Percentiles rank a stretch among this genome's conserved stretches.
These are phyloP conservation scores for Boeremia lycopersici DNA, from an alignment of 2,329 filamentous ascomycete genomes.

Conservation along the genomic window DNA sequence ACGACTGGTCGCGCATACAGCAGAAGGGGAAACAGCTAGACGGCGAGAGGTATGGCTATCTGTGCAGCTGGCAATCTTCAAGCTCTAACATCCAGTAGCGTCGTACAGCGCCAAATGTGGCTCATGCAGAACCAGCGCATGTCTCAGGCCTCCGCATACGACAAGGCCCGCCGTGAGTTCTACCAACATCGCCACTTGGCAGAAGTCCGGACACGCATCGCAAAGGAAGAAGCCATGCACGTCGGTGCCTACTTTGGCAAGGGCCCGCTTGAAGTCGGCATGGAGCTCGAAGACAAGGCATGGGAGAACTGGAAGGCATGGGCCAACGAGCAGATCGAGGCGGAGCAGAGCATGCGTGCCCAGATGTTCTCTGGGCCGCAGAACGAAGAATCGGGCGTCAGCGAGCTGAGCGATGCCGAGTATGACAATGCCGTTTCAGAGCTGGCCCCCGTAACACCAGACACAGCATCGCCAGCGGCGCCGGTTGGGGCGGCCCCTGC, in stretches of 20 bases:
- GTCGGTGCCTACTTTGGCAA: conserved; percentile 90
- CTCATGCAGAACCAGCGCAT: conserved; percentile 67
- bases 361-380: conserved; percentile 46
- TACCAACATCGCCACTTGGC: conserved; percentile 82
- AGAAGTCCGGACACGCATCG: conserved; percentile 81
- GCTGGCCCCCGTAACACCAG: conserved; percentile 25
- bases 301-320: conserved; percentile 87
- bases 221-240: conserved; percentile 83
- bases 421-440: conserved; percentile 45
- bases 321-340: conserved; percentile 64
- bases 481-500: conserved; percentile 47
- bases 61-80: too few species aligned
- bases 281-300: conserved; percentile 78
- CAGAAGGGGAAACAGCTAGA: conserved; percentile 79
- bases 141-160: conserved; percentile 75
- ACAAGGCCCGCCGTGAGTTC: conserved; percentile 85
- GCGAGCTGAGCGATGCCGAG: conserved; percentile 29
- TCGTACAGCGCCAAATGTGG: conserved; percentile 89
- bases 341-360: conserved; percentile 55
- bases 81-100: conserved; percentile 59
- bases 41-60: conserved; percentile 73
- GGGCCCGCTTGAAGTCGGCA: conserved; percentile 73
- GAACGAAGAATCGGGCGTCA: conserved; percentile 31
- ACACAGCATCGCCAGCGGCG: conserved; percentile 37
- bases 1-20: conserved; percentile 79